These are phyloP conservation scores for Paraconiothyrium brasiliense DNA, from an alignment of 2,329 filamentous ascomycete genomes.

Conservation along the genomic window DNA sequence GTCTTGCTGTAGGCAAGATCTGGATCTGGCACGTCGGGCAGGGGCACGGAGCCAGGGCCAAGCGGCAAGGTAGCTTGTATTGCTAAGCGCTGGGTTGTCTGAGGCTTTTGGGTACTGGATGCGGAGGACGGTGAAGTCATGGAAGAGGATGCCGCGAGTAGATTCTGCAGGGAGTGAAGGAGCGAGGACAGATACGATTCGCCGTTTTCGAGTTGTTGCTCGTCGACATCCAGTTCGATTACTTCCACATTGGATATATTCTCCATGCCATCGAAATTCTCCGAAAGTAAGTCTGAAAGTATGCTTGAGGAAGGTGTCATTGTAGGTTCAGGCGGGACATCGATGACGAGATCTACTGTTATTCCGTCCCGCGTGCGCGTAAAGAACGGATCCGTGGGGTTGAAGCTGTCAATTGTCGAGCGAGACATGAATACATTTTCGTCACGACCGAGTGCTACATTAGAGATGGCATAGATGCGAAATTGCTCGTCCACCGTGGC, in stretches of 20 bases:
- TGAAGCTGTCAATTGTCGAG: slow-evolving; percentile 72
- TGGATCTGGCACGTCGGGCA: slow-evolving; percentile 66
- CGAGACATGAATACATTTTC: slow-evolving; percentile 85
- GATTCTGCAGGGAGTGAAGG: slow-evolving; percentile 47
- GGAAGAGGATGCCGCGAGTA: slow-evolving; percentile 39
- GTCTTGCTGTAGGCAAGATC: slow-evolving; percentile 43
- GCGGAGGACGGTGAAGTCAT: slow-evolving; percentile 21
- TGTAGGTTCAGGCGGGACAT: slow-evolving; percentile 51
- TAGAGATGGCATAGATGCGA: slow-evolving; percentile 82
- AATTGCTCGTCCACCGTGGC: slow-evolving; percentile 58
- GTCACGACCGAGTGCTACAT: slow-evolving; percentile 82
- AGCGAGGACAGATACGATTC: slow-evolving; percentile 46
- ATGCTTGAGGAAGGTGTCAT: slow-evolving; percentile 25
- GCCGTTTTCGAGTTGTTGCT: slow-evolving; percentile 34
- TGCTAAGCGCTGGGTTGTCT: slow-evolving; percentile 33
- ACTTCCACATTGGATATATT: slow-evolving; percentile 38
- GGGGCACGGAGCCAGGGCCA: slow-evolving; percentile 72
- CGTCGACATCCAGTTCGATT: slow-evolving; percentile 38
- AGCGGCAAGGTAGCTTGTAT: slow-evolving; percentile 64
- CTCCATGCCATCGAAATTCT: slow-evolving; percentile 31
- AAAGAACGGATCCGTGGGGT: slow-evolving; percentile 85
- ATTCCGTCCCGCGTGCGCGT: slow-evolving; percentile 77
- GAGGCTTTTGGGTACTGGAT: slow-evolving; percentile 17
- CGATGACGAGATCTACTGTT: slow-evolving; percentile 77
- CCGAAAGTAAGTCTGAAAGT: slow-evolving; percentile 34